Conservation (phyloP, 2,329 filamentous ascomycete species). For the Exophiala phaeomuriformis region DNA sequence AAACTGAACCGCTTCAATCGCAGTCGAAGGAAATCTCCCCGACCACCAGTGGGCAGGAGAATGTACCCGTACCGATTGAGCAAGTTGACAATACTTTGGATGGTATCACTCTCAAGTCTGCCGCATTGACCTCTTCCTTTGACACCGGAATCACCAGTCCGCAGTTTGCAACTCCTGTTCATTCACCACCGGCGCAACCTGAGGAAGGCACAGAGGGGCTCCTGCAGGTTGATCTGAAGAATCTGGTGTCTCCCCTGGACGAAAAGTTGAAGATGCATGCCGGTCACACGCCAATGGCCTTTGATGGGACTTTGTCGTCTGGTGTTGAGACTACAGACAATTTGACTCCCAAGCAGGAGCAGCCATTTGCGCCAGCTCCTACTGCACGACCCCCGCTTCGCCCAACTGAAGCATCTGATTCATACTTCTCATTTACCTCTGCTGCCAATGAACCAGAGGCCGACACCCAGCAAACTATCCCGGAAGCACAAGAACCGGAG, state of each 20-base stretch:
- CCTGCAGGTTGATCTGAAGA: constrained; percentile 25
- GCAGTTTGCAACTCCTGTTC: constrained; percentile 31
- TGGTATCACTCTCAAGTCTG: constrained; percentile 43
- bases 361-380: constrained; percentile 31
- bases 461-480: constrained; percentile 5
- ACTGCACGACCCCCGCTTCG: constrained; percentile 28
- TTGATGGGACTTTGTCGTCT: constrained; percentile 33
- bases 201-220: constrained; percentile 26
- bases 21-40: constrained; percentile 32
- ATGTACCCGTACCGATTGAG: constrained; percentile 37
- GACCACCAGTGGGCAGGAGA: constrained; percentile 23
- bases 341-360: constrained; percentile 29
- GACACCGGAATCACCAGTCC: constrained; percentile 40
- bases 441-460: constrained; percentile 1
- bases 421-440: constrained; percentile 33
- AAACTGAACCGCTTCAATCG: constrained; percentile 34
- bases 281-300: constrained; percentile 41
- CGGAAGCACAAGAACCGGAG: constrained; percentile 8
- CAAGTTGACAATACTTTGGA: constrained; percentile 41
- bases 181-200: constrained; percentile 25
- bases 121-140: constrained; percentile 38
- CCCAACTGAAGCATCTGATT: constrained; percentile 35
- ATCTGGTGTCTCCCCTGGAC: constrained; percentile 33
- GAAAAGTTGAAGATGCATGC: constrained; percentile 37
- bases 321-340: constrained; percentile 23